phyloP scores from a whole-genome alignment of 1,284 basidiomycete species.

The Melampsora larici-populina region DNA sequence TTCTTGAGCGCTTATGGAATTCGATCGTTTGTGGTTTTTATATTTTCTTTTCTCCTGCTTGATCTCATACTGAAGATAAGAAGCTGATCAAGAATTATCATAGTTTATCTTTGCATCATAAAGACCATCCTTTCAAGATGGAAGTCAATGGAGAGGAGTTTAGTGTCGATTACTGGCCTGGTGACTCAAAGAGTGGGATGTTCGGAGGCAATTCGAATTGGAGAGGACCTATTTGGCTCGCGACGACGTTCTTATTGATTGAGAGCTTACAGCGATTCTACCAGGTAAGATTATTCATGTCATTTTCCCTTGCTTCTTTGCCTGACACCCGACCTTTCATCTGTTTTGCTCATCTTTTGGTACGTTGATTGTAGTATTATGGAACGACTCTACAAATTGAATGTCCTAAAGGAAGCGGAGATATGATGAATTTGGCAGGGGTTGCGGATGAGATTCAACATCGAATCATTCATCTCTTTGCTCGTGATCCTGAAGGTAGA shows the following conservation, averaged over 20 bases:
- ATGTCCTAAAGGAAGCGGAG: conserved; percentile 90
- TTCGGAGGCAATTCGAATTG: conserved; percentile 98
- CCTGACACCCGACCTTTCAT: background rate
- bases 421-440: conserved; percentile 84
- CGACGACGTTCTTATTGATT: conserved; percentile 82
- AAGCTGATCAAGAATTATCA: background rate
- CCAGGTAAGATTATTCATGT: conserved; percentile 76
- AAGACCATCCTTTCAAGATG: conserved; percentile 91
- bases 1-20: conserved; percentile 93
- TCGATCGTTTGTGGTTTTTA: conserved; percentile 67
- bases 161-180: conserved; percentile 94
- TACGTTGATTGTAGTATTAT: conserved; percentile 47
- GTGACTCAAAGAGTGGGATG: conserved; percentile 94
- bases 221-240: conserved; percentile 81
- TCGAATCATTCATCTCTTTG: conserved; percentile 93
- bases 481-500: conserved; percentile 76
- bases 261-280: conserved; percentile 94
- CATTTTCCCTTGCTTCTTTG: conserved; percentile 64
- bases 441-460: conserved; percentile 97
- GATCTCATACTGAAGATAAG: background rate
- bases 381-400: conserved; percentile 63
- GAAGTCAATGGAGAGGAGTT: conserved; percentile 85
- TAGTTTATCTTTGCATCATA: conserved; percentile 80
- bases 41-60: background rate
- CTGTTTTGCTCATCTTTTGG: conserved; percentile 49